Percentiles rank a stretch among this genome's conserved stretches.
Evolutionary conservation across 2,329 filamentous ascomycete genomes (phyloP).

Genomic region (Ophiostoma himal-ulmi): DNA sequence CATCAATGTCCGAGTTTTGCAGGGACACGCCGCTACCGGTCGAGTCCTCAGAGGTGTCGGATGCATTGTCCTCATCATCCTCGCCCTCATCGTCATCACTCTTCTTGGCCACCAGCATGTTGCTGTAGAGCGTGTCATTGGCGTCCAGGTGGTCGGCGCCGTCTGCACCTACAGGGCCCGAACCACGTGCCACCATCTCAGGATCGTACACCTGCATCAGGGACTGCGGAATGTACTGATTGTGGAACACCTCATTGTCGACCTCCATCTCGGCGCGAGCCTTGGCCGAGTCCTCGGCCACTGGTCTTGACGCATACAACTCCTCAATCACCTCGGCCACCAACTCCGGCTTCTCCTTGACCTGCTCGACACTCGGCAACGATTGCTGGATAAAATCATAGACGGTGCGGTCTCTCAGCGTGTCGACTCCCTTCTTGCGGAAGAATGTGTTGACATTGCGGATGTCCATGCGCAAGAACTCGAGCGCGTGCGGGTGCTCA

Average conservation of each 20-base stretch:
- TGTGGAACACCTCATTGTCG: constrained; percentile 86
- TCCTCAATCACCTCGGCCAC: constrained; percentile 59
- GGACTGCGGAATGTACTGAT: constrained; percentile 94
- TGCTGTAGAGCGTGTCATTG: constrained; percentile 57
- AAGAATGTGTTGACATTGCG: constrained; percentile 97
- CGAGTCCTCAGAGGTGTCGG: constrained; percentile 17
- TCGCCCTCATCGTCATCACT: constrained; percentile 30
- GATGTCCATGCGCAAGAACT: constrained; percentile 96
- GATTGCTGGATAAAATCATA: constrained; percentile 72
- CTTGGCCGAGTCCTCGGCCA: constrained; percentile 34
- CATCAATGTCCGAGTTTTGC: constrained; percentile 30
- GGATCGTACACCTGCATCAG: constrained; percentile 95
- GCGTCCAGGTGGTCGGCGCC: constrained; percentile 64
- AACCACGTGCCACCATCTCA: constrained; percentile 60
- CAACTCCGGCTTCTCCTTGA: constrained; percentile 39
- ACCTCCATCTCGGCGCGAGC: constrained; percentile 58
- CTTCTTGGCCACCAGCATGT: constrained; percentile 67
- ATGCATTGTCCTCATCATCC: constrained; percentile 23
- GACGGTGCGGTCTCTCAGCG: constrained; percentile 68
- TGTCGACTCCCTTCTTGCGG: constrained; percentile 74
- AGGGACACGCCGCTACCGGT: constrained; percentile 7
- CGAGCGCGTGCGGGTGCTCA: constrained; percentile 84
- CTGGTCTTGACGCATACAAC: constrained; percentile 55
- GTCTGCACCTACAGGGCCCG: constrained; percentile 38
- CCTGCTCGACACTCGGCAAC: constrained; percentile 46